Base-by-base conservation (phyloP, 2,329 filamentous ascomycete genomes). In the Ophiostoma fasciatum region DNA sequence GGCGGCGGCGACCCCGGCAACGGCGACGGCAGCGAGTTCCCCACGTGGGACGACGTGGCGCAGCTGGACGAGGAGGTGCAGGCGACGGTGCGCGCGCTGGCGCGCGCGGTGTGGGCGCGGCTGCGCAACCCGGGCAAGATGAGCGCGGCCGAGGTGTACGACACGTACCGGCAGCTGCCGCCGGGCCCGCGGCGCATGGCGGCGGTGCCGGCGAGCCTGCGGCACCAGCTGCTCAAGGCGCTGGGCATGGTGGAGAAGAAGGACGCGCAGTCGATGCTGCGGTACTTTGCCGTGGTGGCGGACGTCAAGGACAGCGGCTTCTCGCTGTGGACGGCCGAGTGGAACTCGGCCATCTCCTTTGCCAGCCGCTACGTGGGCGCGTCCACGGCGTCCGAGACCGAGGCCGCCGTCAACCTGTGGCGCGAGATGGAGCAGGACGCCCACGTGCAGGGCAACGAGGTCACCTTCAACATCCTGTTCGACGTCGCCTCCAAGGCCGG, bases 401-500 rank as follows among this genome's bases (percentile, higher is more conserved):
- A 82, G 54, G 68, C 73, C 5, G 77, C 82, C 0, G 62, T 98
- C 31, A 69, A 74, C 32, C 57, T 92, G 18, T 98, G 88, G 87
- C 75, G 72, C 45, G 76, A 90, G 48, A 96, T 96, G 85, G 90
- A 98, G 55, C 66, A 71, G 31, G 60, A 73, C 5, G 75, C 76
- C 2, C 68, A 71, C 1, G 55, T 84, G 12, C 59, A 61, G 45
- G 77, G 71, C 25, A 81, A 80, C 46, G 66, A 74, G 33, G 78
- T 85, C n/a, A 93, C 88, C 0, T 92, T 98, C 57, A 94, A 90
- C 51, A 80, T 94, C 31, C 67, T 98, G 11, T 94, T 94, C 48
- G 82, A 94, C 50, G 71, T 84, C 10, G 84, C 90, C 1, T 73
- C 83, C 46, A 92, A 90, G 54, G 75, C 83, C 0, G 81, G 82